A percentile compares a stretch with the other conserved stretches of the same genome.
These are phyloP conservation scores for Nakazawaea pomicola DNA, from an alignment of 805 yeast species.

Conservation along the genomic window DNA sequence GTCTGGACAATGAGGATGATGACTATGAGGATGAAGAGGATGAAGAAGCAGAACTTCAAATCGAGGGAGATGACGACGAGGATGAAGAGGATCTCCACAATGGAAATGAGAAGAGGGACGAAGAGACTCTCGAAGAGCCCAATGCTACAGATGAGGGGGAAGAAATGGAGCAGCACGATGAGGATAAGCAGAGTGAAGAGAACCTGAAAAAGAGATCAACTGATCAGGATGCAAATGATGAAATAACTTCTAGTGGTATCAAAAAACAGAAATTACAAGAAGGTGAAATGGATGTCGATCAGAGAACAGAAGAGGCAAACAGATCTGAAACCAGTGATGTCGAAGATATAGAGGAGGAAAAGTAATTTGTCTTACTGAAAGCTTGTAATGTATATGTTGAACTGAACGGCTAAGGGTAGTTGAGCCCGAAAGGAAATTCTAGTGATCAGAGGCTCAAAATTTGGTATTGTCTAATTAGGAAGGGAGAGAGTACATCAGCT, in stretches of 20 bases:
- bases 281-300: constrained; percentile 1
- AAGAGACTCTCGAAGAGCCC: too few relatives aligned
- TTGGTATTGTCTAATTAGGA: too few relatives aligned
- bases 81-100: constrained; percentile 19
- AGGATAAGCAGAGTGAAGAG: constrained; percentile 8
- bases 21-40: constrained; percentile 8
- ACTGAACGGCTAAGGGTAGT: too few relatives aligned
- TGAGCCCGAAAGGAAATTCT: too few relatives aligned
- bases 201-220: constrained; percentile 1
- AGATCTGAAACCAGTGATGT: not conserved
- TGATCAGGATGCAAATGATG: not conserved
- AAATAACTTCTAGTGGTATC: not conserved
- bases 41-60: constrained; percentile 22
- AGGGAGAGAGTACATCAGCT: too few relatives aligned
- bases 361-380: too few relatives aligned
- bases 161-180: constrained; percentile 7
- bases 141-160: constrained; percentile 19
- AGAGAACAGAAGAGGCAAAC: not conserved
- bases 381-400: too few relatives aligned
- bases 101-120: constrained; percentile 24
- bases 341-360: not conserved
- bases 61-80: constrained; percentile 14
- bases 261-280: not conserved
- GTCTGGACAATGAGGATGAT: constrained; percentile 6
- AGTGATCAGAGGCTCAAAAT: too few relatives aligned